Conservation (phyloP, 768 basidiomycete genomes). For the Lactarius sp. region DNA sequence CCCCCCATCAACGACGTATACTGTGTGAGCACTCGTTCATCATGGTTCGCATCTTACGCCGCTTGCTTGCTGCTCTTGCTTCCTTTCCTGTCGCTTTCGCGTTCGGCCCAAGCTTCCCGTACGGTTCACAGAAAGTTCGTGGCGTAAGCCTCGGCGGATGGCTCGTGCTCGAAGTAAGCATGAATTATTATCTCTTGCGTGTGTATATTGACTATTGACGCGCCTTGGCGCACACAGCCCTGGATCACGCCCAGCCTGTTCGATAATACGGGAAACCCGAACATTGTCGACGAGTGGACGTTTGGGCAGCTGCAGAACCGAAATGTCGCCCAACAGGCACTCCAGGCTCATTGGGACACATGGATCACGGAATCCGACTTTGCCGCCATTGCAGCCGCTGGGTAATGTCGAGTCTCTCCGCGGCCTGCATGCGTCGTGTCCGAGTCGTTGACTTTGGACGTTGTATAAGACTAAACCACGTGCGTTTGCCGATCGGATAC, state of each 20-base stretch:
- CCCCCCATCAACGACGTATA: not conserved
- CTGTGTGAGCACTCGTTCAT: not conserved
- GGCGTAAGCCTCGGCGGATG: constrained; percentile 79
- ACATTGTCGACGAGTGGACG: constrained; percentile 75
- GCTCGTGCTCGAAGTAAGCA: constrained; percentile 48
- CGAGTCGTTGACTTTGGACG: constrained; percentile 5
- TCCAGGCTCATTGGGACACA: constrained; percentile 71
- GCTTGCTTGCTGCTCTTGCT: not conserved
- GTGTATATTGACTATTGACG: not conserved
- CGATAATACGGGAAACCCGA: constrained; percentile 54
- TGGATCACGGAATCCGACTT: constrained; percentile 87
- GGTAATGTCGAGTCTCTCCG: constrained; percentile 39
- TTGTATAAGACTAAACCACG: constrained; percentile 62
- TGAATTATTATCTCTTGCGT: not conserved
- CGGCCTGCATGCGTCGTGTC: not conserved
- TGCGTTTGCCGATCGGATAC: constrained; percentile 82
- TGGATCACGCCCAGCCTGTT: constrained; percentile 79
- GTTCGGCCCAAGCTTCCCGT: constrained; percentile 59
- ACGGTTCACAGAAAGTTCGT: constrained; percentile 68
- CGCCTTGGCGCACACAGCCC: constrained; percentile 37
- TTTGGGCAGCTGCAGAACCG: constrained; percentile 59
- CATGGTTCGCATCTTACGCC: not conserved
- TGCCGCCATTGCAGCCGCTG: constrained; percentile 64
- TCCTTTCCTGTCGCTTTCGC: not conserved
- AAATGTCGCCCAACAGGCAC: constrained; percentile 42